Conservation (phyloP, 2,329 filamentous ascomycete genomes). For the Aspergillus latus region DNA sequence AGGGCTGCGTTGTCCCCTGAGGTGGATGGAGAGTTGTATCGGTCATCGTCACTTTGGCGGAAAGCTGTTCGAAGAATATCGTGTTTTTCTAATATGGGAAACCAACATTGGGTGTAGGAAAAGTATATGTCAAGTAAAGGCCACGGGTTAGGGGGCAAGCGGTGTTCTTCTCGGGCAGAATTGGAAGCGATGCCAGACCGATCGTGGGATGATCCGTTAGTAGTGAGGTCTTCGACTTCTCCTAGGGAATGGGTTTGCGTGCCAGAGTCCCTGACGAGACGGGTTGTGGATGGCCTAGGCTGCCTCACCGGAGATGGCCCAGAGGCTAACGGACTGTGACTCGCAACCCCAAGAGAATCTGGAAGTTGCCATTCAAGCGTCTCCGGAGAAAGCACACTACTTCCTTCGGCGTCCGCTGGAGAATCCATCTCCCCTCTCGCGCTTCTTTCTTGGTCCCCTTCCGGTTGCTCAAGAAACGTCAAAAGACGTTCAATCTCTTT, state of each 20-base stretch:
- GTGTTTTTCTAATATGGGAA: constrained; percentile 70
- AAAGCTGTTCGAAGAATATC: constrained; percentile 56
- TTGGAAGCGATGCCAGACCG: neutral
- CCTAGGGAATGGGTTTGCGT: constrained; percentile 24
- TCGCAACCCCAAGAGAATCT: constrained; percentile 22
- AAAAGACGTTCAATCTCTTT: constrained; percentile 63
- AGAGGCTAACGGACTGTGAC: constrained; percentile 20
- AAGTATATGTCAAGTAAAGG: constrained; percentile 71
- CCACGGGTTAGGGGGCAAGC: constrained; percentile 49
- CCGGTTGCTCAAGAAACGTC: constrained; percentile 43
- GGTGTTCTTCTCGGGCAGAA: constrained; percentile 32
- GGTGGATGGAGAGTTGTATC: constrained; percentile 33
- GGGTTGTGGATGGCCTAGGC: constrained; percentile 18
- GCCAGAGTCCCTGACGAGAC: constrained; percentile 26
- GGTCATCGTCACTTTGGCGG: constrained; percentile 32
- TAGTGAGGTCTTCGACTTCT: constrained; percentile 5
- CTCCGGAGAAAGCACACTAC: constrained; percentile 33
- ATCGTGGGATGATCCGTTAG: constrained; percentile 2
- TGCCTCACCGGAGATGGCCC: constrained; percentile 30
- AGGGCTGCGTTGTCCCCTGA: constrained; percentile 56
- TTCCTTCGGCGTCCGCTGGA: constrained; percentile 31
- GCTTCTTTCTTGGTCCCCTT: constrained; percentile 38
- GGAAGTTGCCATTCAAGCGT: constrained; percentile 37
- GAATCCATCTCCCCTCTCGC: constrained; percentile 28
- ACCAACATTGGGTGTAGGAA: constrained; percentile 73